Percentiles rank a stretch among this genome's conserved stretches.
phyloP scores from a whole-genome alignment of 2,329 filamentous ascomycete species.

The Cladosporium sp. region DNA sequence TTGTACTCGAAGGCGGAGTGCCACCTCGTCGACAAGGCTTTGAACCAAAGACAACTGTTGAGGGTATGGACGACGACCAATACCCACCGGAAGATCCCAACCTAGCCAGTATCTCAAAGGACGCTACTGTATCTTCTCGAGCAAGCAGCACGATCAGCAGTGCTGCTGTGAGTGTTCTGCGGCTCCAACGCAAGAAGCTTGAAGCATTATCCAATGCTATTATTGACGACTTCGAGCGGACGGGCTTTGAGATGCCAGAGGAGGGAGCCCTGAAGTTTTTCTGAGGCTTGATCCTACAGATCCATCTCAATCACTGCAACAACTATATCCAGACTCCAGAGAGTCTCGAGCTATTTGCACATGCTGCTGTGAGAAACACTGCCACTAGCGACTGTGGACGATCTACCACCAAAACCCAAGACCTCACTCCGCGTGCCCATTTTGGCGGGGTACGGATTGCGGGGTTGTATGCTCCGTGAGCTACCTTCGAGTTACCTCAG shows the following conservation, averaged over 20 bases:
- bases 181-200: slow-evolving; percentile 46
- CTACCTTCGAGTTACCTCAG: slow-evolving; percentile 4
- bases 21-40: slow-evolving; percentile 37
- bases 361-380: not conserved
- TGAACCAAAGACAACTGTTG: slow-evolving; percentile 41
- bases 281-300: slow-evolving; percentile 15
- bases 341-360: slow-evolving; percentile 2
- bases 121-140: slow-evolving; percentile 28
- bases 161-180: slow-evolving; percentile 36
- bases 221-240: slow-evolving; percentile 40
- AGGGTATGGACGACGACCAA: slow-evolving; percentile 37
- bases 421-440: not conserved
- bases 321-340: not conserved
- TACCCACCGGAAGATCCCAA: slow-evolving; percentile 21
- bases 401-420: not conserved
- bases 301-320: no score
- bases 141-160: slow-evolving; percentile 21
- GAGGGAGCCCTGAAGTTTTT: slow-evolving; percentile 31
- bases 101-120: not conserved
- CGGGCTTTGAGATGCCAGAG: slow-evolving; percentile 46
- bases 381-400: not conserved
- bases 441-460: slow-evolving; percentile 9
- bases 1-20: slow-evolving; percentile 46
- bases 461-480: slow-evolving; percentile 3
- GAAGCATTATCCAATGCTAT: slow-evolving; percentile 44